Evolutionary conservation across 2,329 filamentous ascomycete species (phyloP), one percentile per base, ranked within the genome.

Genomic region (Exophiala bonariae): DNA sequence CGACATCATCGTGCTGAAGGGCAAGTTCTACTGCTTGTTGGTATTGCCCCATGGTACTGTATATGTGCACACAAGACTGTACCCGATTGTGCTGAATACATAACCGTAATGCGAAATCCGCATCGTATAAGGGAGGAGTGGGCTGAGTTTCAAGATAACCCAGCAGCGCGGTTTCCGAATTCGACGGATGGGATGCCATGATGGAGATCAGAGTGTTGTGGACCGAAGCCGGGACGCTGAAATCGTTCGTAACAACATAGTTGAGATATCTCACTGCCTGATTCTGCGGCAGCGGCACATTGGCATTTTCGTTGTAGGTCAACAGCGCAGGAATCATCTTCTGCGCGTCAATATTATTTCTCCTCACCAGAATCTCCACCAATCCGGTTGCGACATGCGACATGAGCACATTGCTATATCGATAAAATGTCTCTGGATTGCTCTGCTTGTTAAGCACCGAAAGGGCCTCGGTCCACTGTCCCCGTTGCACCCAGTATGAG

Each of bases 131-230:
- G 36, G 90, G 89, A 41, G 83, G 82, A 61, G 93, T 87, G 41
- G 89, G 88, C 69, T 99, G 92, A 1, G 87, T 85, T 67, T 96
- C 87, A 5, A 99, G 83, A 63, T 99, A 99, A 5, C 85, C 81
- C 32, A 97, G 79, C 2, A 99, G 79, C 0, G 86, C 87, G 0
- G 87, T 84, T 70, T 99, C 93, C 47, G 95, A 90, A 46, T 81
- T 79, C 2, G 88, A 89, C 2, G 86, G 76, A 58, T 93, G 86
- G 0, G 91, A 90, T 3, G 93, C 93, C 65, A 96, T 95, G 41
- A 99, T 92, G 7, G 92, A 96, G 39, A 99, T 89, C 4, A 99
- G 80, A 0, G 93, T 97, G 66, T 99, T 99, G 73, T 99, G 93
- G 9, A 99, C 86, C 2, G 93, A 92, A 2, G 93, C 84, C 80